Evolutionary conservation across 495 filamentous ascomycete genomes (phyloP).

Genomic region (Xylaria scruposa): DNA sequence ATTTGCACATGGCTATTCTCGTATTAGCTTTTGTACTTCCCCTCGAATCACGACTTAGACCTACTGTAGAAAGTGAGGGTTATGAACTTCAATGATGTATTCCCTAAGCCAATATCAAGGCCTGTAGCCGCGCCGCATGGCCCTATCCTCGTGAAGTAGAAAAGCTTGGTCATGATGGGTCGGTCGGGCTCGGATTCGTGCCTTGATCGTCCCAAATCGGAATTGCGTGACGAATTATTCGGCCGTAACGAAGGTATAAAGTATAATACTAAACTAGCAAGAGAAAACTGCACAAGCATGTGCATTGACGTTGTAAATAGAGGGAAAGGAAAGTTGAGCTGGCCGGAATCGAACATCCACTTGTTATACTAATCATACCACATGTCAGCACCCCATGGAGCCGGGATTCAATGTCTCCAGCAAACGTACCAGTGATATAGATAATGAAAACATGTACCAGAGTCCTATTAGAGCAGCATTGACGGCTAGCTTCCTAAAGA

Average conservation of each 20-base stretch:
- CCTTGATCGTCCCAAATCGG: conserved; percentile 55
- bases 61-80: conserved; percentile 94
- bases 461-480: conserved; percentile 80
- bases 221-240: conserved; percentile 49
- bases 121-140: conserved; percentile 94
- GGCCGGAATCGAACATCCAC: conserved; percentile 95
- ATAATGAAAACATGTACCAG: conserved; percentile 95
- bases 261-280: conserved; percentile 80
- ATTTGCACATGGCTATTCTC: conserved; percentile 93
- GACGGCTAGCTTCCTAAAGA: conserved; percentile 69
- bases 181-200: conserved; percentile 65
- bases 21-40: conserved; percentile 12
- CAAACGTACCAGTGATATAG: conserved; percentile 85
- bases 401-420: background rate
- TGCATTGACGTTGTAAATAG: conserved; percentile 95
- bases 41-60: conserved; percentile 34
- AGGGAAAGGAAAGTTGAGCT: conserved; percentile 90
- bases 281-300: conserved; percentile 93
- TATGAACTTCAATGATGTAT: conserved; percentile 94
- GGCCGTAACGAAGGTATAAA: conserved; percentile 86
- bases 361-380: conserved; percentile 83
- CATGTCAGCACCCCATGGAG: conserved; percentile 26
- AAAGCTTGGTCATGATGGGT: conserved; percentile 86
- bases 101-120: conserved; percentile 94
- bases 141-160: conserved; percentile 90